Conservation (phyloP, 345 rosid genomes). For the Eucalyptus albens region DNA sequence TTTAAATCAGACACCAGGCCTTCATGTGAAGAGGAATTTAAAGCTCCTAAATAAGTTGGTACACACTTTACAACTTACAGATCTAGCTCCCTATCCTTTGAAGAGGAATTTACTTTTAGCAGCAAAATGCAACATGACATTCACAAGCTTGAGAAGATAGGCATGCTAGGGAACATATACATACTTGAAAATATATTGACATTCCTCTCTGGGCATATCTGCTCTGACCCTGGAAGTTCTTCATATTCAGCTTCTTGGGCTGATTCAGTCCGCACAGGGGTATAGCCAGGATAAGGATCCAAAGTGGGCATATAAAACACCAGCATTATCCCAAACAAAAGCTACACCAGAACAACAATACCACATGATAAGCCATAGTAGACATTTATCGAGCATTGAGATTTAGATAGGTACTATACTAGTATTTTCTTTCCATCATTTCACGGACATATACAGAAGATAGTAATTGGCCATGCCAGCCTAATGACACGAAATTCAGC, state of each 20-base stretch:
- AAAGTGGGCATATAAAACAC: slow-evolving; percentile 63
- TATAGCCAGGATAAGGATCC: slow-evolving; percentile 93
- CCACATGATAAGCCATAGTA: neutral
- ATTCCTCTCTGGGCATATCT: slow-evolving; percentile 83
- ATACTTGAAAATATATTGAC: slow-evolving; percentile 71
- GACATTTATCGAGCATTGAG: neutral
- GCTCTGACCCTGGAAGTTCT: slow-evolving; percentile 87
- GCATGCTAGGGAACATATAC: neutral
- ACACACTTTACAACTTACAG: neutral
- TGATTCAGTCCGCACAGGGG: slow-evolving; percentile 39
- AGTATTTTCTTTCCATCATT: neutral
- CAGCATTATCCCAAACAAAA: slow-evolving; percentile 71
- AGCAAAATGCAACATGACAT: neutral
- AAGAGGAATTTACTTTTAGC: neutral
- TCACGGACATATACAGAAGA: neutral
- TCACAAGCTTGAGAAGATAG: neutral
- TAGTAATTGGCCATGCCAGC: neutral
- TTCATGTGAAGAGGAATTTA: neutral
- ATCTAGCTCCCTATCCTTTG: neutral
- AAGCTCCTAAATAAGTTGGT: neutral
- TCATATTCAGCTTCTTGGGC: slow-evolving; percentile 67
- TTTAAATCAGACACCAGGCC: neutral
- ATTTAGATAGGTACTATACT: neutral
- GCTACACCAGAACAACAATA: slow-evolving; percentile 33
- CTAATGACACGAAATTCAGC: neutral